Evolutionary conservation across 345 rosid genomes (phyloP).

Genomic region (Noccaea caerulescens): DNA sequence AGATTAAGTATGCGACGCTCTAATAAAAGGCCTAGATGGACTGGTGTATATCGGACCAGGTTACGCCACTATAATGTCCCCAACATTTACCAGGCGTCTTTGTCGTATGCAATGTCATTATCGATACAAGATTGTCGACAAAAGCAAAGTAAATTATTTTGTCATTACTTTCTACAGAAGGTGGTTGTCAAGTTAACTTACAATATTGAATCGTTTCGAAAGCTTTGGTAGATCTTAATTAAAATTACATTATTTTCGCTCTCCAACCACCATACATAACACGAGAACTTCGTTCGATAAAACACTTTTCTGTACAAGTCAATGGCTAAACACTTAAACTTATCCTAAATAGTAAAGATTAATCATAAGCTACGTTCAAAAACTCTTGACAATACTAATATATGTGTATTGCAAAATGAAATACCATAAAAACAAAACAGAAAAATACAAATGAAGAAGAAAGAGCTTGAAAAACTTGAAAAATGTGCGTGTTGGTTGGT

Average conservation of each 20-base stretch:
- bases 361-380: not conserved
- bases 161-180: no score
- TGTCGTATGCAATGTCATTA: no score
- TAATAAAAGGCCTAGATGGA: no score
- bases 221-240: not conserved
- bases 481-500: conserved; percentile 40
- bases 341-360: not conserved
- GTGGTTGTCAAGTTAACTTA: no score
- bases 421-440: not conserved
- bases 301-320: not conserved
- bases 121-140: no score
- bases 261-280: conserved; percentile 17
- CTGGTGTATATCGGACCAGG: no score
- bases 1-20: no score
- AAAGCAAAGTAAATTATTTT: no score
- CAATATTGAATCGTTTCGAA: not conserved
- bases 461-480: conserved; percentile 8
- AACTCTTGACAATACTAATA: not conserved
- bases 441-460: not conserved
- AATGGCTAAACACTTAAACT: not conserved
- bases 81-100: no score
- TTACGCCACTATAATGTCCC: no score
- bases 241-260: not conserved
- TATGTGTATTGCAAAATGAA: not conserved
- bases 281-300: not conserved